phyloP scores from a whole-genome alignment of 2,329 filamentous ascomycete genomes.

The Penicillium griseofulvum region DNA sequence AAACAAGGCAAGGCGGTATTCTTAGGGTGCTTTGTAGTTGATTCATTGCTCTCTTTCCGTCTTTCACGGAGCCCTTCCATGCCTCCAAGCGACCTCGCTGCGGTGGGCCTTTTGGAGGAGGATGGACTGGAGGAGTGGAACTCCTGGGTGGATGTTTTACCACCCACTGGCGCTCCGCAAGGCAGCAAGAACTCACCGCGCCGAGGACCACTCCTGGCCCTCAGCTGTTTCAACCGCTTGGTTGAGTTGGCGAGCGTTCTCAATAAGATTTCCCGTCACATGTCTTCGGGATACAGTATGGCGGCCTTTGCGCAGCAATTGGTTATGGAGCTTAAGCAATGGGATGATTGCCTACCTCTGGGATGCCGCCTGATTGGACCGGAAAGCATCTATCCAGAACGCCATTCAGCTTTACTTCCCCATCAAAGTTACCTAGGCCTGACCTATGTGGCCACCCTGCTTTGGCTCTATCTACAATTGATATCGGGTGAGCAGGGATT shows the following conservation, averaged over 20 bases:
- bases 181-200: conserved; percentile 30
- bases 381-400: conserved; percentile 38
- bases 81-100: conserved; percentile 46
- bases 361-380: conserved; percentile 38
- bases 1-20: conserved; percentile 45
- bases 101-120: conserved; percentile 56
- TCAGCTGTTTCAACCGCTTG: conserved; percentile 56
- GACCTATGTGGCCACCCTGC: conserved; percentile 37
- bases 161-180: conserved; percentile 29
- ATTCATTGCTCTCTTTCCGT: conserved; percentile 52
- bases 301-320: conserved; percentile 35
- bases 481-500: conserved; percentile 31
- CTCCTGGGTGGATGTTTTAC: conserved; percentile 59
- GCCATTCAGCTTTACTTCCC: conserved; percentile 37
- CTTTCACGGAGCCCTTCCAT: conserved; percentile 48
- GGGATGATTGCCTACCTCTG: conserved; percentile 37
- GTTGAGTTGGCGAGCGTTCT: conserved; percentile 41
- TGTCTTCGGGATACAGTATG: conserved; percentile 28
- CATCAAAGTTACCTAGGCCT: conserved; percentile 42
- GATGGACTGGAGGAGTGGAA: conserved; percentile 73
- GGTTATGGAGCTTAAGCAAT: conserved; percentile 37
- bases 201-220: conserved; percentile 42
- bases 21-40: conserved; percentile 55
- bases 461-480: conserved; percentile 37
- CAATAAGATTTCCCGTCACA: conserved; percentile 36